A percentile compares a stretch with the other conserved stretches of the same genome.
phyloP scores from a whole-genome alignment of 2,329 filamentous ascomycete genomes.

The Cladosporium austrohemisphaericum region DNA sequence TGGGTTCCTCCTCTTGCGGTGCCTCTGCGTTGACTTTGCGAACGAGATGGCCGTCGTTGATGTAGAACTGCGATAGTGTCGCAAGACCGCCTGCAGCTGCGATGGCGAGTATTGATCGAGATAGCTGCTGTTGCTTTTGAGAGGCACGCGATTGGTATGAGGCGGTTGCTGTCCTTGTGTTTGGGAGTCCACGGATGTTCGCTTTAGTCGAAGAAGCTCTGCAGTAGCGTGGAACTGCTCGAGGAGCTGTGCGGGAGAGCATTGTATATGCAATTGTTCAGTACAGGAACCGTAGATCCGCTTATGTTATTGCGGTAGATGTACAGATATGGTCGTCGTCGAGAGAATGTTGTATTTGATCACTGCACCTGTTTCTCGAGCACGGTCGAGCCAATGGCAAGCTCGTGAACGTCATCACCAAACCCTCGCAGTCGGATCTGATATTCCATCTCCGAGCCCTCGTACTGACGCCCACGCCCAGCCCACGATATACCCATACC shows the following conservation, averaged over 20 bases:
- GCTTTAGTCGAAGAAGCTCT: constrained; percentile 23
- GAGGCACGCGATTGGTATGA: constrained; percentile 37
- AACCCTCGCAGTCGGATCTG: constrained; percentile 7
- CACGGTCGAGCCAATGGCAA: constrained; percentile 4
- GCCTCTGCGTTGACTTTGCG: constrained; percentile 48
- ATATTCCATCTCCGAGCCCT: constrained; percentile 6
- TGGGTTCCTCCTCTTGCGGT: constrained; percentile 38
- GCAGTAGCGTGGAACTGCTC: constrained; percentile 17
- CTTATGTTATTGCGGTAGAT: neutral
- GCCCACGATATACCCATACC: neutral
- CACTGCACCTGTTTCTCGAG: too few species aligned
- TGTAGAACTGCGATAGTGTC: constrained; percentile 43
- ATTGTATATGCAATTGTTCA: constrained; percentile 8
- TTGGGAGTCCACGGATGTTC: constrained; percentile 19
- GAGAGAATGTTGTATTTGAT: too few species aligned
- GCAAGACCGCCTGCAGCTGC: constrained; percentile 42
- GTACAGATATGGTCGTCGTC: too few species aligned
- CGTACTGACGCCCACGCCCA: neutral
- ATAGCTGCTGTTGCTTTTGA: constrained; percentile 44
- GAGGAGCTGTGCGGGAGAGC: constrained; percentile 20
- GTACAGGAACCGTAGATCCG: neutral
- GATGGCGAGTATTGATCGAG: constrained; percentile 42
- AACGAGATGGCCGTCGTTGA: constrained; percentile 37
- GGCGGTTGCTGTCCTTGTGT: constrained; percentile 22
- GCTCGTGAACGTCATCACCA: constrained; percentile 13